These are phyloP conservation scores for Eutrema salsugineum DNA, from an alignment of 441 rosid genomes.

Conservation along the genomic window DNA sequence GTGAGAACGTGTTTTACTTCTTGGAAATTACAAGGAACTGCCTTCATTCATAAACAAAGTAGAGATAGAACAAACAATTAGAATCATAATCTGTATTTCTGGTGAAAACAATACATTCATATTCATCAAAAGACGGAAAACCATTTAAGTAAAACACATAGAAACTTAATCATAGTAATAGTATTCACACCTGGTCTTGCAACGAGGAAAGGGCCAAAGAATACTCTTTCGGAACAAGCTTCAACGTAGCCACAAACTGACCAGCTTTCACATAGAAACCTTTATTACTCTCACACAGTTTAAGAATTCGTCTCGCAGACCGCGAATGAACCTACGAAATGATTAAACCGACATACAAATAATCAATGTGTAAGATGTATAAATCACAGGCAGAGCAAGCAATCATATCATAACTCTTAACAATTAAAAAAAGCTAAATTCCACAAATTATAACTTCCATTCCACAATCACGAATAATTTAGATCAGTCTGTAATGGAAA, in stretches of 20 bases:
- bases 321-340: conserved; percentile 69
- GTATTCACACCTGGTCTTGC: conserved; percentile 65
- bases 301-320: conserved; percentile 66
- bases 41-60: conserved; percentile 39
- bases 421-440: too few relatives aligned
- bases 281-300: conserved; percentile 74
- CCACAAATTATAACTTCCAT: not conserved
- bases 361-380: not conserved
- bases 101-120: not conserved
- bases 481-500: not conserved
- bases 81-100: not conserved
- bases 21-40: conserved; percentile 71
- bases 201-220: conserved; percentile 62
- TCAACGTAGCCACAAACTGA: conserved; percentile 77
- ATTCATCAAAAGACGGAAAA: not conserved
- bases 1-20: conserved; percentile 54
- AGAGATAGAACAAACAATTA: conserved; percentile 19
- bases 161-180: not conserved
- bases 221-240: conserved; percentile 80
- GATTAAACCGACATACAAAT: not conserved
- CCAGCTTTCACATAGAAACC: conserved; percentile 95
- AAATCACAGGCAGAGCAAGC: not conserved
- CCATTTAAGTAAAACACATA: not conserved
- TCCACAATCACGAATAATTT: not conserved
- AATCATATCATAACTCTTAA: not conserved